Conservation (phyloP, 768 basidiomycete species). For the Suillus spraguei region DNA sequence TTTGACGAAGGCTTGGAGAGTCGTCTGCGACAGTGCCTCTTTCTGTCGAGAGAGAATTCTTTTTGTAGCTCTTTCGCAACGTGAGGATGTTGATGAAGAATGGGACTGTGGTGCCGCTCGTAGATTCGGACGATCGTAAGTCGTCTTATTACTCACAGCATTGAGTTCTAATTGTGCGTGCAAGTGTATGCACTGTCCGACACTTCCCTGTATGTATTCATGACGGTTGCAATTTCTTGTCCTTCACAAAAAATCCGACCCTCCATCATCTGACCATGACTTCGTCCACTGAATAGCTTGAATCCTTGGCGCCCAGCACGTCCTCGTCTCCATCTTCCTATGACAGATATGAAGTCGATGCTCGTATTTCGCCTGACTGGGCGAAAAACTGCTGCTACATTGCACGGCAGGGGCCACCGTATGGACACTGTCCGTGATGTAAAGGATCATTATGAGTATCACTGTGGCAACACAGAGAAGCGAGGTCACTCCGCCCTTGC, state of each 20-base stretch:
- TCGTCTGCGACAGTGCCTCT: not conserved
- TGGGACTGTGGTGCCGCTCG: not conserved
- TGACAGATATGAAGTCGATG: no score
- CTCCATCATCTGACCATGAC: constrained; percentile 65
- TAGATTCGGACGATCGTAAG: not conserved
- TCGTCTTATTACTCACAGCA: not conserved
- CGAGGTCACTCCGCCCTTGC: no score
- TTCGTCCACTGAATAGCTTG: constrained; percentile 57
- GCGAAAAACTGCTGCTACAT: no score
- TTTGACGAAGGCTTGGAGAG: not conserved
- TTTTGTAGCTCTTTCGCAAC: not conserved
- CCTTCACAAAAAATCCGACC: constrained; percentile 1
- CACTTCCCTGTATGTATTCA: constrained; percentile 18
- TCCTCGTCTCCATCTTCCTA: constrained; percentile 53
- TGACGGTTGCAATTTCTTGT: constrained; percentile 10
- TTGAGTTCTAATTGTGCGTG: not conserved
- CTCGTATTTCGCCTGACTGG: no score
- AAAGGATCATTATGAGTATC: no score
- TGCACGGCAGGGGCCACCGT: no score
- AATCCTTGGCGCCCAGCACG: constrained; percentile 39
- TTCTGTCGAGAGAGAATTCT: not conserved
- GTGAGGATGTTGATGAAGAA: not conserved
- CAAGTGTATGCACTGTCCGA: not conserved
- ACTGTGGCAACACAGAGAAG: no score
- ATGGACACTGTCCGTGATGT: no score